Evolutionary conservation across 768 basidiomycete genomes (phyloP).

Genomic region (Mycena haematopus): DNA sequence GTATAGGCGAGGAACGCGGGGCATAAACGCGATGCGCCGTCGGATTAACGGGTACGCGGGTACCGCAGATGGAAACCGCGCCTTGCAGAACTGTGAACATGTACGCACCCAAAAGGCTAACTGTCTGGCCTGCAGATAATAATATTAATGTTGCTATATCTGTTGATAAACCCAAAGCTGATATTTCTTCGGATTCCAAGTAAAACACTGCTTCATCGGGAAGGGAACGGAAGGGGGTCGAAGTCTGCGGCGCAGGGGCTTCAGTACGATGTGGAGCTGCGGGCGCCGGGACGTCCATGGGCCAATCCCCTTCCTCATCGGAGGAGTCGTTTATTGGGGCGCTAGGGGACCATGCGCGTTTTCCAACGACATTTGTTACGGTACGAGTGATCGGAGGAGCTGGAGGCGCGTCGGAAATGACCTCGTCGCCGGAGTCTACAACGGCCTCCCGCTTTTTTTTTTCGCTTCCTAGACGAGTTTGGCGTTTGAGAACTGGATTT

Average conservation of each 20-base stretch:
- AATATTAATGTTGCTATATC: slow-evolving; percentile 46
- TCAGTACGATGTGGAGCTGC: slow-evolving; percentile 27
- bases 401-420: slow-evolving; percentile 33
- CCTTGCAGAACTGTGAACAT: slow-evolving; percentile 68
- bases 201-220: slow-evolving; percentile 52
- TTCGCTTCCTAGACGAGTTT: slow-evolving; percentile 32
- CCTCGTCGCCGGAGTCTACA: slow-evolving; percentile 46
- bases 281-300: slow-evolving; percentile 28
- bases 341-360: slow-evolving; percentile 68
- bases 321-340: slow-evolving; percentile 54
- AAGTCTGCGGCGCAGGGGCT: slow-evolving; percentile 25
- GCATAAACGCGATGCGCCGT: slow-evolving; percentile 66
- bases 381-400: slow-evolving; percentile 28
- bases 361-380: slow-evolving; percentile 23
- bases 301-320: slow-evolving; percentile 50
- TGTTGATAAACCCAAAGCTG: slow-evolving; percentile 36
- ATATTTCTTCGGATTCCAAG: slow-evolving; percentile 48
- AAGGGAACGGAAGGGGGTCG: slow-evolving; percentile 60
- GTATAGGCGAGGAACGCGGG: slow-evolving; percentile 80
- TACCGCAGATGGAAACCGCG: slow-evolving; percentile 62
- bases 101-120: slow-evolving; percentile 76
- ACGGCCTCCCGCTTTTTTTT: slow-evolving; percentile 40
- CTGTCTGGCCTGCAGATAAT: slow-evolving; percentile 53
- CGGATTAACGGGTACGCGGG: slow-evolving; percentile 49
- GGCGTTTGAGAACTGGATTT: slow-evolving; percentile 42